Percentiles rank a stretch among this genome's conserved stretches.
These are phyloP conservation scores for Yamadazyma trypodendri DNA, from an alignment of 1,139 yeast genomes.

Conservation along the genomic window DNA sequence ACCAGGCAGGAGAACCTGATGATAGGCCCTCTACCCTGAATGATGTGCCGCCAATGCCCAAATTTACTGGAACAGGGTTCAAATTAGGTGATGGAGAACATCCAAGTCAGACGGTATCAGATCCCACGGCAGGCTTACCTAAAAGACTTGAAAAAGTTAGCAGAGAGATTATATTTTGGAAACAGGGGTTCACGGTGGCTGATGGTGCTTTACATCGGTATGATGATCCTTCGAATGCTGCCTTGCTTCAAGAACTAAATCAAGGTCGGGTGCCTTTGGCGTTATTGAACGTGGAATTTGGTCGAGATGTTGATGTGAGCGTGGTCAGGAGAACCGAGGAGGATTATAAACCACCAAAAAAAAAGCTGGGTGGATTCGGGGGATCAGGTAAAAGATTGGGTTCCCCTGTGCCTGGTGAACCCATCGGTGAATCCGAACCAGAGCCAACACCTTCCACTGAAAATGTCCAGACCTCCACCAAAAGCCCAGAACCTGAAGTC, in stretches of 20 bases:
- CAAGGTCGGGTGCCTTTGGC: conserved; percentile 93
- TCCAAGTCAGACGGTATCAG: conserved; percentile 38
- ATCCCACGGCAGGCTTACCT: conserved; percentile 26
- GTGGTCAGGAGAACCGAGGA: conserved; percentile 82
- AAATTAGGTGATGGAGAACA: conserved; percentile 67
- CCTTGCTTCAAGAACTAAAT: conserved; percentile 74
- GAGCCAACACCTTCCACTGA: conserved; percentile 2
- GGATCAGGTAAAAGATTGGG: conserved; percentile 93
- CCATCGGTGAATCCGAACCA: conserved; percentile 20
- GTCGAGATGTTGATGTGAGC: conserved; percentile 94
- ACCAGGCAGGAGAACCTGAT: conserved; percentile 42
- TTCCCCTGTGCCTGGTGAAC: conserved; percentile 79
- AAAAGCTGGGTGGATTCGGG: conserved; percentile 64
- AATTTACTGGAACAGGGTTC: conserved; percentile 74
- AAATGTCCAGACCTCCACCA: conserved; percentile 5
- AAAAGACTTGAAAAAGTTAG: conserved; percentile 52
- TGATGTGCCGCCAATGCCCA: conserved; percentile 12
- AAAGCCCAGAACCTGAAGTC: conserved; percentile 6
- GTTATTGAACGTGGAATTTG: conserved; percentile 76
- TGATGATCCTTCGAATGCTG: conserved; percentile 85
- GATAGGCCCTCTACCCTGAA: conserved; percentile 41
- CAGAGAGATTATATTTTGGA: conserved; percentile 89
- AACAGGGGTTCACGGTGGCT: conserved; percentile 92
- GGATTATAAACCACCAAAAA: conserved; percentile 73
- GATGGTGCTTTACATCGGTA: conserved; percentile 83